Evolutionary conservation across 176 grass and related monocot species (phyloP), one percentile per base, ranked within the genome.

Genomic region (Oryza australiensis): DNA sequence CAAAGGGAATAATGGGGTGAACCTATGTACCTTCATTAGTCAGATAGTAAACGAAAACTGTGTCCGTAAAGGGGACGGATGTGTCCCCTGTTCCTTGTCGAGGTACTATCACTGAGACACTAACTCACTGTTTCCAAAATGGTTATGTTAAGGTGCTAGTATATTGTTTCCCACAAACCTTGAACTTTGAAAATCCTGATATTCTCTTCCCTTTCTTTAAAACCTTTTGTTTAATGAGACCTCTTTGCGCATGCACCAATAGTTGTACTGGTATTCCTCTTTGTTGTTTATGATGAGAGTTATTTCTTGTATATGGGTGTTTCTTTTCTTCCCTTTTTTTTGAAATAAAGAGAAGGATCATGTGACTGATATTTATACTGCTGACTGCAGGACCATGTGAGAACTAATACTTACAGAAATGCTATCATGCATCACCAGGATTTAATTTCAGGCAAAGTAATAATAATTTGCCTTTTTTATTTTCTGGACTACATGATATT

Each of bases 401-500:
- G 93, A 77, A 99, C 93, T 67, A 92, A 77, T 68, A 90, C 91
- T 40, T 99, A 99, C 74, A 90, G 74, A 90, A 82, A 92, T 90
- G 96, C 96, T 74, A 95, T 99, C 62, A 95, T 89, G 90, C 80
- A 87, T 68, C 85, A 94, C 84, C 83, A 82, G 88, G 86, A 95
- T 86, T 80, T 94, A 65, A 94, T 99, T 88, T 85, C 93, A 70
- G 93, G 82, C 84, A 99, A 99, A 91, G 96, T 95, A 84, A 82
- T 34, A 70, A 66, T 82, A 8, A 7, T 53, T 20, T 38, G 18
- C 8, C 78, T 49, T 43, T 86, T 77, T 70, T 80, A 4, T 34
- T 90, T 81, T 62, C n/a, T 68, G 45, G 46, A 66, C 29, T 29
- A 76, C 29, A 70, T 80, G 42, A 35, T 76, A 53, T 26, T 30